Evolutionary conservation across 2,329 filamentous ascomycete species (phyloP).

Genomic region (Pseudocercospora pini-densiflorae): DNA sequence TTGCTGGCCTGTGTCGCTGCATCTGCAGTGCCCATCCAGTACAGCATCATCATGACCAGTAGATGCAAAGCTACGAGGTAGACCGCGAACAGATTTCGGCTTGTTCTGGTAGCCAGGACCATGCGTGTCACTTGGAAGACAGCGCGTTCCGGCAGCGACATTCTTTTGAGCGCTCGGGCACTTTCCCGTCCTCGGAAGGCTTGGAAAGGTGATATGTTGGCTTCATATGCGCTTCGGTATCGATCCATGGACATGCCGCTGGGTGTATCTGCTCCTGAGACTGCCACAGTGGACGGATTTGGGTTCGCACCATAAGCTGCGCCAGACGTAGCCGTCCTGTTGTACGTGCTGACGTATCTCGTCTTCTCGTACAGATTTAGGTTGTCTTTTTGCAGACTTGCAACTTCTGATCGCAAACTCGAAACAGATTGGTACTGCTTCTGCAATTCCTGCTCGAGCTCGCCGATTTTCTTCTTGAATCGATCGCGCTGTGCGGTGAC

Average conservation of each 20-base stretch:
- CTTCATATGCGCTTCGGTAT: conserved; percentile 92
- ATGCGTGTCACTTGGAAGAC: conserved; percentile 91
- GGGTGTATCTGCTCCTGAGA: conserved; percentile 59
- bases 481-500: conserved; percentile 96
- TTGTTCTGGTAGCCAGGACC: conserved; percentile 86
- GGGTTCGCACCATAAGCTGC: conserved; percentile 67
- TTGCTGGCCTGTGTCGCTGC: conserved; percentile 65
- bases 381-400: conserved; percentile 93
- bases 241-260: conserved; percentile 76
- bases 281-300: conserved; percentile 72
- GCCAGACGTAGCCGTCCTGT: conserved; percentile 69
- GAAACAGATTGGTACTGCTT: conserved; percentile 82
- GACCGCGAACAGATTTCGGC: conserved; percentile 88
- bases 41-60: conserved; percentile 83
- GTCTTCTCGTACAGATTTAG: conserved; percentile 97
- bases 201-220: conserved; percentile 92
- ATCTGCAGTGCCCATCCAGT: conserved; percentile 75
- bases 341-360: conserved; percentile 93
- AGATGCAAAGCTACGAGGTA: conserved; percentile 91
- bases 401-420: conserved; percentile 85
- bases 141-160: conserved; percentile 87
- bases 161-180: conserved; percentile 85
- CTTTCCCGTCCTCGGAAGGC: conserved; percentile 95
- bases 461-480: conserved; percentile 93
- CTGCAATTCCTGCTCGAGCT: conserved; percentile 88